Evolutionary conservation across 2,329 filamentous ascomycete species (phyloP).

Genomic region (Fonsecaea monophora): DNA sequence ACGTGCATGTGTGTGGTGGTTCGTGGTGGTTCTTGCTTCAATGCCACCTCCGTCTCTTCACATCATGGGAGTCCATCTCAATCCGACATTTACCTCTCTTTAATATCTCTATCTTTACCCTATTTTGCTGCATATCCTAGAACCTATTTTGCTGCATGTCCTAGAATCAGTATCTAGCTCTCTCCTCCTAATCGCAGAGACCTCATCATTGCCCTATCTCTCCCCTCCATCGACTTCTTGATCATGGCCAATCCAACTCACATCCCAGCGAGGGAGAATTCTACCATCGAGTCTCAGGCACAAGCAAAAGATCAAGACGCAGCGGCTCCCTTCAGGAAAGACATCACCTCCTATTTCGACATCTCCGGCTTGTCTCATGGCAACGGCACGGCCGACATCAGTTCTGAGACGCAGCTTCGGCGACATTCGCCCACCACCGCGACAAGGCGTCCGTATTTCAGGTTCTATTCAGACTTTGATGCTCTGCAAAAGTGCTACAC

Average conservation of each 20-base stretch:
- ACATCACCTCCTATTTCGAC: conserved; percentile 32
- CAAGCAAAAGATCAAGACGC: conserved; percentile 9
- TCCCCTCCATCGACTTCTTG: neutral
- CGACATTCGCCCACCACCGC: neutral
- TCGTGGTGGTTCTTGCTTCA: neutral
- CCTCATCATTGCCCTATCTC: neutral
- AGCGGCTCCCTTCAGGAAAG: conserved; percentile 17
- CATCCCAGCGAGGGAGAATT: neutral
- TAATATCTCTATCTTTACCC: neutral
- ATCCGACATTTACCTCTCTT: neutral
- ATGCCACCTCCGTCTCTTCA: neutral
- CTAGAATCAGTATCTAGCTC: neutral
- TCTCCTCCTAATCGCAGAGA: neutral
- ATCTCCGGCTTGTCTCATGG: conserved; percentile 15
- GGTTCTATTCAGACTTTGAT: conserved; percentile 26
- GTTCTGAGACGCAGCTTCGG: conserved; percentile 6
- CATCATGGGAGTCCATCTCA: neutral
- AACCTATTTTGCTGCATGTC: neutral
- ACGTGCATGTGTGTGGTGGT: neutral
- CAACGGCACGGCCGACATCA: conserved; percentile 16
- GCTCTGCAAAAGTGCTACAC: conserved; percentile 21
- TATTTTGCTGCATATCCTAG: conserved; percentile 2
- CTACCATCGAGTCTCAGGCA: neutral
- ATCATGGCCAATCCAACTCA: neutral
- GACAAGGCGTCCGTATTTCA: conserved; percentile 4